Evolutionary conservation across 768 basidiomycete genomes (phyloP), one percentile per base, ranked within the genome.

Genomic region (Lactarius pseudohatsudake): DNA sequence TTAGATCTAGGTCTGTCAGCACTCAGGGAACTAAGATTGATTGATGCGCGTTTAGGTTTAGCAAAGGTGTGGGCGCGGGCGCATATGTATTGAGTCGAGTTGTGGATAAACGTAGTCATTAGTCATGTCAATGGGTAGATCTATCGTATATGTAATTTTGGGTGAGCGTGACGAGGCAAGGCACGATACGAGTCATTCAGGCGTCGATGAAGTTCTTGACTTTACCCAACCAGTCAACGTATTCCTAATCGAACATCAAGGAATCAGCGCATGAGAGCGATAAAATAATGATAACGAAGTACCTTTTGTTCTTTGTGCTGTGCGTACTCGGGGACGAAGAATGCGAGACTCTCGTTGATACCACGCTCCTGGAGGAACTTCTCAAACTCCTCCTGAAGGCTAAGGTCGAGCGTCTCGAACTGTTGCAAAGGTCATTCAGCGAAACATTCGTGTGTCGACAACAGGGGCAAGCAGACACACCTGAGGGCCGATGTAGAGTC

Each of bases 221-320:
- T 71, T 86, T 86, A 72, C 84, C 78, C 72, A 98, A 79, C 96
- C 96, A 98, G 70, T 81, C 82, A 73, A 94, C 85, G 78, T 98
- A 98, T 79, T 98, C 96, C 94, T 95, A 58, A 56, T 61, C 40
- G 70, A 10, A 66, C 59, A 32, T 54, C 68, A 43, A 61, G 55
- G 20, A 57, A 43, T 41, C 36, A 68, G 55, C 38, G 28, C 60
- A 63, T 43, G 8, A 62, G 65, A 38, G 4, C n/a, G 16, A 20
- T 4, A 13, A 62, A 43, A 53, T 60, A 20, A 20, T 38, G 5
- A 22, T 10, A 50, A 50, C 47, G 0, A 20, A 45, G 41, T 40
- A 94, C 94, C 85, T 88, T 88, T 81, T 98, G 96, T 75, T 98
- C 96, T 83, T 97, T 98, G 80, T 81, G 80, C 74, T 92, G 89